These are phyloP conservation scores for Gonium pectorale DNA, from an alignment of 139 green algal genomes.

Conservation along the genomic window DNA sequence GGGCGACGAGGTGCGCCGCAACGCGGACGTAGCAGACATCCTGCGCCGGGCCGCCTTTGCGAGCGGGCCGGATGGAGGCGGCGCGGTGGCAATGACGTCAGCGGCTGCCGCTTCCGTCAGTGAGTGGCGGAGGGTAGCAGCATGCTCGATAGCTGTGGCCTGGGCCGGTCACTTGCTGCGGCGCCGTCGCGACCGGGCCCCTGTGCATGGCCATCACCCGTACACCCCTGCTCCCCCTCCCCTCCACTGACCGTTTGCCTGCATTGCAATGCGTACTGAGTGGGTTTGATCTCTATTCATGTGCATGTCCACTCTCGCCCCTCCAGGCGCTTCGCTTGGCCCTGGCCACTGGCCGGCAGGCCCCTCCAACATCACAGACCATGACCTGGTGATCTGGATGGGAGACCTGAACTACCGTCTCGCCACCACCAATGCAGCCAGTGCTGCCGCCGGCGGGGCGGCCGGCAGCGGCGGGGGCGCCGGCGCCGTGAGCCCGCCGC, in stretches of 20 bases:
- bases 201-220: too few species aligned
- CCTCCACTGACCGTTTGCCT: too few species aligned
- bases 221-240: too few species aligned
- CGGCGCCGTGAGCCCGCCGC: background rate
- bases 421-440: background rate
- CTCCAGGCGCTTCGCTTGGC: constrained; percentile 36
- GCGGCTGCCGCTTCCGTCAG: constrained; percentile 21
- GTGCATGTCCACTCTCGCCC: background rate
- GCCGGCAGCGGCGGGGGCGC: background rate
- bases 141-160: too few species aligned
- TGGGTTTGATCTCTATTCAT: too few species aligned
- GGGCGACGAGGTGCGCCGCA: constrained; percentile 78
- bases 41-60: constrained; percentile 68
- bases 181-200: too few species aligned
- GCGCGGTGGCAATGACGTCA: constrained; percentile 33
- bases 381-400: constrained; percentile 81
- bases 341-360: constrained; percentile 53
- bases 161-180: too few species aligned
- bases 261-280: too few species aligned
- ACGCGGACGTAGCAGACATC: constrained; percentile 80
- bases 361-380: constrained; percentile 39
- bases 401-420: constrained; percentile 96
- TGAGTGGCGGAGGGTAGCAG: too few species aligned
- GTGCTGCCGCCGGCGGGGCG: background rate
- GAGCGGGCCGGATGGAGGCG: background rate